Base-by-base conservation (phyloP, 768 basidiomycete genomes). In the Crepidotus variabilis region DNA sequence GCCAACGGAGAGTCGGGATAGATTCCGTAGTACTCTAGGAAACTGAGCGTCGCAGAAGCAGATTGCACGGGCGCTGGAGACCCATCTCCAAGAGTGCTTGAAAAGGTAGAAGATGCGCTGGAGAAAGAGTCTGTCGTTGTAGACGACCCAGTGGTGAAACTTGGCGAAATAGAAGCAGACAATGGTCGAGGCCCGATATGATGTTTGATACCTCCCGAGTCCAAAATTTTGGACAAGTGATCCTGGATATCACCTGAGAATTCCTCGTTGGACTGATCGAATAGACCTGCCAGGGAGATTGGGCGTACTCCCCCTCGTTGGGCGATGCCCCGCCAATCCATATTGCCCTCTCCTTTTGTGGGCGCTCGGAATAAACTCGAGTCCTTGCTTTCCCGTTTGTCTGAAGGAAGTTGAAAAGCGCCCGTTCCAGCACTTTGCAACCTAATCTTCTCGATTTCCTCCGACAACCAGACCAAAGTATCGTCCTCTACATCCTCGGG, bases 11-110 rank as follows among this genome's bases (percentile, higher is more conserved):
- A 67, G 52, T 69, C 71, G 1, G 70, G 67, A 51, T 68, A 71
- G n/a, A 72, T 71, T 2, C 71, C 71, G 58, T 71, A 68, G 66
- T 69, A 73, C 50, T 71, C 71, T 39, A 73, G 61, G 52, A 73
- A 72, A 60, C 69, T 72, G 52, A 72, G 57, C 9, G 71, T 73
- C 9, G 72, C 67, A 0, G 71, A 72, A 5, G 69, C 67, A 4
- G 72, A 71, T 55, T 70, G 63, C 35, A 69, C 61, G 24, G 69
- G 66, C 3, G 72, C 69, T 1, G 67, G 62, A 1, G 62, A 60
- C 35, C 57, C 33, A 16, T 54, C 50, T n/a, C 47, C 48, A 50
- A 50, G 47, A 60, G 52, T 58, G 55, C 18, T 51, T 22, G 60
- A 39, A 22, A 33, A 34, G 24, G 14, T 52, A 18, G 55, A 53